Evolutionary conservation across 441 rosid species (phyloP).

Genomic region (Theobroma grandiflorum): DNA sequence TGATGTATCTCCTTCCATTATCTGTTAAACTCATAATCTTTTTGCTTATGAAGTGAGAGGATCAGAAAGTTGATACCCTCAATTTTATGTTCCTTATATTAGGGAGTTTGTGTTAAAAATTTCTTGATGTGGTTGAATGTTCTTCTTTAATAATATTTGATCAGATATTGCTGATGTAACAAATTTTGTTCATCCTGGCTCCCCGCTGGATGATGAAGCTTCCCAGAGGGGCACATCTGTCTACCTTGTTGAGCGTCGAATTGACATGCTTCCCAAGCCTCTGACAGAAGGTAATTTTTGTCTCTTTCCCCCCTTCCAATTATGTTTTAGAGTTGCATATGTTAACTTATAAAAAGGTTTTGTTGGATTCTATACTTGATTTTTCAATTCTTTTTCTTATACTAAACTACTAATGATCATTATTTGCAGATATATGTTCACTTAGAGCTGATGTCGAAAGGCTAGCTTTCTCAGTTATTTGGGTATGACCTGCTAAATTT

Average conservation of each 20-base stretch:
- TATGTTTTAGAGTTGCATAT: conserved; percentile 29
- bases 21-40: background rate
- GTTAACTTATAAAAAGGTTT: conserved; percentile 11
- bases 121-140: conserved; percentile 28
- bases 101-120: conserved; percentile 16
- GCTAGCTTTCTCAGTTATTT: conserved; percentile 97
- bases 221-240: conserved; percentile 98
- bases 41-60: background rate
- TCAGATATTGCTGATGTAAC: conserved; percentile 99
- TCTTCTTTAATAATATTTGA: conserved; percentile 53
- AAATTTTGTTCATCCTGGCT: conserved; percentile 89
- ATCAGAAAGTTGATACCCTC: background rate
- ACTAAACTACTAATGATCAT: conserved; percentile 19
- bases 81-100: background rate
- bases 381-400: background rate
- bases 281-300: conserved; percentile 83
- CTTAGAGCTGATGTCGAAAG: conserved; percentile 97
- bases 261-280: conserved; percentile 99
- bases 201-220: conserved; percentile 98
- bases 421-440: conserved; percentile 89
- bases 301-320: background rate
- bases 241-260: conserved; percentile 98
- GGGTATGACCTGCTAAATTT: conserved; percentile 63
- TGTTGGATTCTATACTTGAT: conserved; percentile 27
- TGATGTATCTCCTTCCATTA: background rate